Evolutionary conservation across 345 rosid species (phyloP).

Genomic region (Camelina hispida): DNA sequence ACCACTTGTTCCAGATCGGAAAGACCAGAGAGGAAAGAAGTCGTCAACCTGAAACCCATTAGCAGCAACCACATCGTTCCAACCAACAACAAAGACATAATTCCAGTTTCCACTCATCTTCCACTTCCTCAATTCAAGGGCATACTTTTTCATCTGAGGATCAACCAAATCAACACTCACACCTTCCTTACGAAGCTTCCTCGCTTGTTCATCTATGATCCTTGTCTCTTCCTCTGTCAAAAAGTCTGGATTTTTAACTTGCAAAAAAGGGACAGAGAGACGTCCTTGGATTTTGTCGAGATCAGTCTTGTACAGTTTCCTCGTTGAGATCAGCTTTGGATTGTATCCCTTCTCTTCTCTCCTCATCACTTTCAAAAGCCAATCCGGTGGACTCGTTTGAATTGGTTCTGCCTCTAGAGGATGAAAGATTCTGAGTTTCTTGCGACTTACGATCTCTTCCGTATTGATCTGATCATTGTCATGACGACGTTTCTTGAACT

Average conservation of each 20-base stretch:
- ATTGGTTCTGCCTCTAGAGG: background rate
- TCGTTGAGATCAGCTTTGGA: slow-evolving; percentile 8
- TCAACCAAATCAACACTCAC: slow-evolving; percentile 20
- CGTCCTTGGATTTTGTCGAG: background rate
- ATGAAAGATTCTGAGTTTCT: background rate
- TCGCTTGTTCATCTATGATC: background rate
- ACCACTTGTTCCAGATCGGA: slow-evolving; percentile 5
- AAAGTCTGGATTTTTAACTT: background rate
- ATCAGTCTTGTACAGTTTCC: background rate
- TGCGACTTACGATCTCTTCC: background rate
- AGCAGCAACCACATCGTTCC: slow-evolving; percentile 18
- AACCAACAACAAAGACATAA: slow-evolving; percentile 7
- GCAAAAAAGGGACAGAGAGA: slow-evolving; percentile 21
- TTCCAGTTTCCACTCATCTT: background rate
- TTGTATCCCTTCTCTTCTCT: background rate
- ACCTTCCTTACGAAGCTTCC: background rate
- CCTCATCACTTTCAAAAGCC: slow-evolving; percentile 13
- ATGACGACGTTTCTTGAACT: background rate
- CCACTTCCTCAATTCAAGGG: slow-evolving; percentile 26
- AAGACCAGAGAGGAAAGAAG: slow-evolving; percentile 11
- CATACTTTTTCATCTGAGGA: background rate
- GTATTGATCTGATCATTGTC: background rate
- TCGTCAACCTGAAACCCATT: background rate
- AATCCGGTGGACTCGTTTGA: background rate
- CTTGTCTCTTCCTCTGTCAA: slow-evolving; percentile 5